phyloP scores from a whole-genome alignment of 2,329 filamentous ascomycete genomes.

The Calonectria pteridis region DNA sequence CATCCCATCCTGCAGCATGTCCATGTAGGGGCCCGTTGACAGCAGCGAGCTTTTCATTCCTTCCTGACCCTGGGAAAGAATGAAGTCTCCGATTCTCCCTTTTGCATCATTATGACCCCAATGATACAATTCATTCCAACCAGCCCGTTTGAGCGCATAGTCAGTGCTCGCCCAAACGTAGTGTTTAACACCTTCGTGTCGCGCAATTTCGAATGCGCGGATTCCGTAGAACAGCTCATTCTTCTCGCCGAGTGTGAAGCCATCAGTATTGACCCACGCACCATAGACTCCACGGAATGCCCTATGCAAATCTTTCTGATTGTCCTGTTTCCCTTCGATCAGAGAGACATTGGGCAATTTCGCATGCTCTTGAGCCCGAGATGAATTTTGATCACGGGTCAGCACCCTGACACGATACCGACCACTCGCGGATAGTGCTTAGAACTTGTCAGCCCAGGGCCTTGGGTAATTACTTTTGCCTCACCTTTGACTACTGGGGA shows the following conservation, averaged over 20 bases:
- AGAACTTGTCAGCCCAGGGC: background rate
- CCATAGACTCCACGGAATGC: background rate
- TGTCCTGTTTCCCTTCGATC: background rate
- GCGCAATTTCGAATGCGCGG: background rate
- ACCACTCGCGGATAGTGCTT: background rate
- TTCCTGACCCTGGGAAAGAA: background rate
- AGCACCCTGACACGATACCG: background rate
- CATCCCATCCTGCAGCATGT: background rate
- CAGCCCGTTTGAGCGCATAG: background rate
- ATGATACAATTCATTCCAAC: background rate
- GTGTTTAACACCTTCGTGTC: background rate
- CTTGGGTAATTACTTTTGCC: background rate
- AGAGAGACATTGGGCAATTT: background rate
- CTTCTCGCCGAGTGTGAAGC: background rate
- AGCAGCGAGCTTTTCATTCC: background rate
- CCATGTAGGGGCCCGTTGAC: background rate
- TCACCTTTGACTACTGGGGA: background rate
- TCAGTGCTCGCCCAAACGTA: background rate
- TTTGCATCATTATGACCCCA: background rate
- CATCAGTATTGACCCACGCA: background rate
- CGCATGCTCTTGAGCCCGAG: background rate
- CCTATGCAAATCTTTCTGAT: background rate
- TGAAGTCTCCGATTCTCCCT: background rate
- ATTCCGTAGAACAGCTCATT: background rate
- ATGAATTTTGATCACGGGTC: background rate